These are phyloP conservation scores for Geranomyces michiganensis DNA, from an alignment of 192 early-diverging fungal species.

Conservation along the genomic window DNA sequence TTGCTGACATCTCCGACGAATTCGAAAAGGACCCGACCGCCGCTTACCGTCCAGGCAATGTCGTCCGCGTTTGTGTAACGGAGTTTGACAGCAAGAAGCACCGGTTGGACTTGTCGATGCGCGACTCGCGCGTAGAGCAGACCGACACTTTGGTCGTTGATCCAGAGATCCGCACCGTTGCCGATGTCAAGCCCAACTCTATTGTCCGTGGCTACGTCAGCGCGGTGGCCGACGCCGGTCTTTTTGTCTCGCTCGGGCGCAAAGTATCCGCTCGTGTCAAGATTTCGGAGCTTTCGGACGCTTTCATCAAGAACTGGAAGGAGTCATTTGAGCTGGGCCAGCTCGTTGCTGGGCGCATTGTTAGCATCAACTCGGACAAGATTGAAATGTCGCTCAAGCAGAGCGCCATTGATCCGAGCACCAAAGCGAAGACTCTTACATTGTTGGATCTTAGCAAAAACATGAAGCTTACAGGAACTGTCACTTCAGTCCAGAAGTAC, in stretches of 20 bases:
- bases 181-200: slow-evolving; percentile 23
- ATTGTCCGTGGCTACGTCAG: slow-evolving; percentile 54
- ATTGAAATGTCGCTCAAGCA: slow-evolving; percentile 76
- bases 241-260: slow-evolving; percentile 73
- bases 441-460: slow-evolving; percentile 68
- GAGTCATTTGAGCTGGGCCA: slow-evolving; percentile 69
- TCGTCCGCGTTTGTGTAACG: slow-evolving; percentile 43
- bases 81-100: slow-evolving; percentile 52
- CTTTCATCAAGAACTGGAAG: slow-evolving; percentile 85
- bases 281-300: slow-evolving; percentile 85
- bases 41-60: slow-evolving; percentile 31
- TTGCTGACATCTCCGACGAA: slow-evolving; percentile 63
- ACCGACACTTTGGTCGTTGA: slow-evolving; percentile 7
- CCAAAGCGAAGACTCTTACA: background rate
- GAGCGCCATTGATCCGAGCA: slow-evolving; percentile 47
- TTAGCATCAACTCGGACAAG: slow-evolving; percentile 58
- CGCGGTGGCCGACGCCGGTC: slow-evolving; percentile 46
- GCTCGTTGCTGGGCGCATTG: slow-evolving; percentile 74
- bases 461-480: slow-evolving; percentile 77
- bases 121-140: slow-evolving; percentile 37
- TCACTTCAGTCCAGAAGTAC: slow-evolving; percentile 72
- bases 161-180: slow-evolving; percentile 18
- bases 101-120: slow-evolving; percentile 66
- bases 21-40: slow-evolving; percentile 41
- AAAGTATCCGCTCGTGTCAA: slow-evolving; percentile 73